Percentiles rank a stretch among this genome's conserved stretches.
phyloP scores from a whole-genome alignment of 805 yeast species.

The Metschnikowia aberdeeniae region DNA sequence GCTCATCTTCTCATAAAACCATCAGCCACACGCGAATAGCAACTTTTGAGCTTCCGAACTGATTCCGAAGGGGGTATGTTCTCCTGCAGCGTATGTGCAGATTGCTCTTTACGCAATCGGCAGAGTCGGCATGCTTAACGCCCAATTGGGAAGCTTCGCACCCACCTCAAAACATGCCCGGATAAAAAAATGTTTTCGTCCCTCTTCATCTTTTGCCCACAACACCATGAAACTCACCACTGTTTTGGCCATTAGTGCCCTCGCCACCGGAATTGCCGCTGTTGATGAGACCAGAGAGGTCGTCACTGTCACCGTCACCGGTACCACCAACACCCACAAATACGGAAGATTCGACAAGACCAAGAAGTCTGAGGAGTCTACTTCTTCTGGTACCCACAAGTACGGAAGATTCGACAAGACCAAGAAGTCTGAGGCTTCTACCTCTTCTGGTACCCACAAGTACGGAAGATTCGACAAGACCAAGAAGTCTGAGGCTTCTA shows the following conservation, averaged over 20 bases:
- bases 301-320: slow-evolving; percentile 18
- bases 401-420: slow-evolving; percentile 36
- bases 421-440: slow-evolving; percentile 28
- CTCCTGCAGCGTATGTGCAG: background rate
- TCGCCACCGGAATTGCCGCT: slow-evolving; percentile 14
- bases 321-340: slow-evolving; percentile 24
- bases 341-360: slow-evolving; percentile 20
- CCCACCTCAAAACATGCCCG: slow-evolving; percentile 16
- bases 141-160: slow-evolving; percentile 17
- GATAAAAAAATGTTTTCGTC: background rate
- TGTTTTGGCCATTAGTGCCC: slow-evolving; percentile 15
- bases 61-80: background rate
- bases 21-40: background rate
- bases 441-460: slow-evolving; percentile 32
- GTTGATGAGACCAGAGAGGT: slow-evolving; percentile 14
- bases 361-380: slow-evolving; percentile 11
- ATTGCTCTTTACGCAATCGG: slow-evolving; percentile 6
- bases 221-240: slow-evolving; percentile 16
- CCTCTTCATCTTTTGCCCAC: background rate
- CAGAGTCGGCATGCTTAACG: slow-evolving; percentile 12
- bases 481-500: slow-evolving; percentile 18
- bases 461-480: slow-evolving; percentile 33
- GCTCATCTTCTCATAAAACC: background rate
- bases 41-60: background rate
- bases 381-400: slow-evolving; percentile 25